Evolutionary conservation across 2,329 filamentous ascomycete species (phyloP).

Genomic region (Pseudocercospora vitis): DNA sequence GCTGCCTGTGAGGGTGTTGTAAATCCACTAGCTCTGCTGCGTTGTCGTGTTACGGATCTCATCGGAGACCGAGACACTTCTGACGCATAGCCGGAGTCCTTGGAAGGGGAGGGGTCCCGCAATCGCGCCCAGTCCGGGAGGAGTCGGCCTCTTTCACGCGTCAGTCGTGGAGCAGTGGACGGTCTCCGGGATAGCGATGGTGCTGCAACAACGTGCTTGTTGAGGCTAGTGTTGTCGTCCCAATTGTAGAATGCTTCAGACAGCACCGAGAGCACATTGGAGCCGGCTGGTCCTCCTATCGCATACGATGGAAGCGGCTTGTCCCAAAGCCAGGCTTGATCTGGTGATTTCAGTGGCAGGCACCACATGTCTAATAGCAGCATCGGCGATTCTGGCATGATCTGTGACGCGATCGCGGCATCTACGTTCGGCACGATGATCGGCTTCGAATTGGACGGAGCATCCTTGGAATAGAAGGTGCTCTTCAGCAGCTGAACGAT

Average conservation of each 20-base stretch:
- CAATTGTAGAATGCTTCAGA: conserved; percentile 79
- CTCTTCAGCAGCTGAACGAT: conserved; percentile 76
- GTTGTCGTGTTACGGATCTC: conserved; percentile 25
- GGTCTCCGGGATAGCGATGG: conserved; percentile 31
- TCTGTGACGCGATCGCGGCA: conserved; percentile 62
- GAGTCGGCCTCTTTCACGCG: conserved; percentile 30
- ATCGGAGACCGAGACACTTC: conserved; percentile 27
- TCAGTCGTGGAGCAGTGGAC: conserved; percentile 31
- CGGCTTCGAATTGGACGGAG: conserved; percentile 49
- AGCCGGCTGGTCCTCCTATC: conserved; percentile 51
- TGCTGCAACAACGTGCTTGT: conserved; percentile 60
- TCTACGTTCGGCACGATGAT: conserved; percentile 60
- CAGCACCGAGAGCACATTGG: conserved; percentile 67
- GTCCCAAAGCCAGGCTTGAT: conserved; percentile 65
- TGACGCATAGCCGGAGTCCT: conserved; percentile 38
- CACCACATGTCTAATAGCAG: conserved; percentile 81
- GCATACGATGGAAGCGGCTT: conserved; percentile 71
- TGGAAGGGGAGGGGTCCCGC: conserved; percentile 33
- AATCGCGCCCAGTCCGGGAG: conserved; percentile 35
- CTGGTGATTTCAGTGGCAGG: conserved; percentile 65
- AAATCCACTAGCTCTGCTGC: conserved; percentile 27
- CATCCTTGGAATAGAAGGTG: conserved; percentile 62
- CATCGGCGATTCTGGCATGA: conserved; percentile 65
- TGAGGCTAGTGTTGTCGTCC: conserved; percentile 68
- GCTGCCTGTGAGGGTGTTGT: conserved; percentile 25